Percentiles rank a stretch among this genome's conserved stretches.
Conservation (phyloP, 768 basidiomycete genomes). For the Russula ochroleuca region DNA sequence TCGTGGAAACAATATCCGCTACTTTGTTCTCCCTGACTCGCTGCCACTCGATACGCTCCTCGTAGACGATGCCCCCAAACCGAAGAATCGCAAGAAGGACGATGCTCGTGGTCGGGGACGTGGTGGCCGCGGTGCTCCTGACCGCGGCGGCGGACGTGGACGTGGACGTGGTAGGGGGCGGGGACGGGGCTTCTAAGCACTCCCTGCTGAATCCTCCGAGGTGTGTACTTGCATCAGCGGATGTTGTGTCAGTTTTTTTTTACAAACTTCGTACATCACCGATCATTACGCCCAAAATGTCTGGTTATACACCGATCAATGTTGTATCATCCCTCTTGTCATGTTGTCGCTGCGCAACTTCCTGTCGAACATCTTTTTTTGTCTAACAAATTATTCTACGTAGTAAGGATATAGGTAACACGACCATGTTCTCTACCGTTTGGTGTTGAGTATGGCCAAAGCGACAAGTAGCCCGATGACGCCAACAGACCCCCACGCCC, state of each 20-base stretch:
- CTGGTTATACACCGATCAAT: conserved; percentile 7
- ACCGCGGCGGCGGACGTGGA: conserved; percentile 46
- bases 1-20: conserved; percentile 94
- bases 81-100: conserved; percentile 89
- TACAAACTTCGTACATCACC: conserved; percentile 7
- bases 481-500: conserved; percentile 25
- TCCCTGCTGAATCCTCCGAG: neutral
- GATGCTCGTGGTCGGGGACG: conserved; percentile 63
- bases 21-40: conserved; percentile 96
- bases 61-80: conserved; percentile 96
- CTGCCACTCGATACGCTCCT: conserved; percentile 93
- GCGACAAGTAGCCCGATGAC: conserved; percentile 18
- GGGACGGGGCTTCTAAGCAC: conserved; percentile 36
- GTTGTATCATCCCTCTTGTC: conserved; percentile 21
- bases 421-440: conserved; percentile 1
- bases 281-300: conserved; percentile 15
- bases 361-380: conserved; percentile 5
- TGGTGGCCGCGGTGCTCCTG: conserved; percentile 48
- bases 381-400: conserved; percentile 3
- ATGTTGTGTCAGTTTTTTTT: neutral
- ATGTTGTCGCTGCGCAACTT: conserved; percentile 7
- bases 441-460: conserved; percentile 11
- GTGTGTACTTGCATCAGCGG: neutral
- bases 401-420: conserved; percentile 2
- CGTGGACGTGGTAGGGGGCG: conserved; percentile 53